These are phyloP conservation scores for Passalora sequoiae DNA, from an alignment of 2,329 filamentous ascomycete species.

Conservation along the genomic window DNA sequence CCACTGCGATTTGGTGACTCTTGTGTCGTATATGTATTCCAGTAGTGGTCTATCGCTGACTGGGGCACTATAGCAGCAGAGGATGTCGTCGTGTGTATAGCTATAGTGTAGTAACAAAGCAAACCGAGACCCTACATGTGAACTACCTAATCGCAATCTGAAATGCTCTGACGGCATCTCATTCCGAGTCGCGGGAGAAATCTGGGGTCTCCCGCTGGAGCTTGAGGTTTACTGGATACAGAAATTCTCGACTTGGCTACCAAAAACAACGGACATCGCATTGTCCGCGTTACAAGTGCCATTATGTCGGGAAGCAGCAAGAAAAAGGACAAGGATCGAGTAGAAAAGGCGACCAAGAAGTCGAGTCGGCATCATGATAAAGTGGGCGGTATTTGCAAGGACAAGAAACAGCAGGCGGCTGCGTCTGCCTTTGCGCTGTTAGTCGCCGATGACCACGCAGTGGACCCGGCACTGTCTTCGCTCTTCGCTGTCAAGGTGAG, in stretches of 20 bases:
- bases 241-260: neutral
- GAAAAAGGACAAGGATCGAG: conserved; percentile 18
- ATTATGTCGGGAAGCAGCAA: conserved; percentile 19
- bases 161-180: no score
- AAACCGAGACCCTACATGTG: no score
- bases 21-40: neutral
- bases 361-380: no score
- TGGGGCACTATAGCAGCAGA: no score
- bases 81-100: no score
- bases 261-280: neutral
- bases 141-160: no score
- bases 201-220: no score
- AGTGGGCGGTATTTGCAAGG: no score
- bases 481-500: conserved; percentile 40
- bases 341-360: conserved; percentile 17
- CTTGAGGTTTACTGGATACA: no score
- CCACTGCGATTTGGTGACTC: conserved; percentile 2
- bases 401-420: conserved; percentile 14
- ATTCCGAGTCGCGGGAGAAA: no score
- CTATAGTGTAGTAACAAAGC: no score
- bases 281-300: neutral
- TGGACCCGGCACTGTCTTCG: conserved; percentile 44
- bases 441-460: conserved; percentile 32
- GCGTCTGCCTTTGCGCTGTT: conserved; percentile 25
- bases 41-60: no score